Percentiles rank a stretch among this genome's conserved stretches.
Evolutionary conservation across 2,329 filamentous ascomycete species (phyloP).

Genomic region (Gnomoniopsis sp.): DNA sequence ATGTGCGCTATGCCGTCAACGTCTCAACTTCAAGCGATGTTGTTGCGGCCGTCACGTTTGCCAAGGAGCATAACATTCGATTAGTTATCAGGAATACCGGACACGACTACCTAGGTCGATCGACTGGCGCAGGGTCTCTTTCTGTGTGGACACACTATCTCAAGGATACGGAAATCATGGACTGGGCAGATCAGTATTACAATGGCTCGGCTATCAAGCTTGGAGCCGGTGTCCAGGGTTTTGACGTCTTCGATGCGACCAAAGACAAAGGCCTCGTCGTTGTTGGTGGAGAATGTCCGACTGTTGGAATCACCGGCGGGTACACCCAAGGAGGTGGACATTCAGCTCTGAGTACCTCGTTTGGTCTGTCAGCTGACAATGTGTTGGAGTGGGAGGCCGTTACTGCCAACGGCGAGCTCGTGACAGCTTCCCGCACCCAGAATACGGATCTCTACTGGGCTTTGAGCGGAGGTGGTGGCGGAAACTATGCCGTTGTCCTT

Average conservation of each 20-base stretch:
- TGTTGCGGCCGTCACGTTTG: not conserved
- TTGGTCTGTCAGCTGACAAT: slow-evolving; percentile 47
- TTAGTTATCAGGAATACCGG: slow-evolving; percentile 42
- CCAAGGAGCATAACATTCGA: slow-evolving; percentile 30
- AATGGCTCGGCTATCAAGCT: slow-evolving; percentile 50
- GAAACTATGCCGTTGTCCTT: slow-evolving; percentile 32
- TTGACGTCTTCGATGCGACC: slow-evolving; percentile 48
- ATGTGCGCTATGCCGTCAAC: slow-evolving; percentile 6
- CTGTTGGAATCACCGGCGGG: slow-evolving; percentile 47
- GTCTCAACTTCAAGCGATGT: not conserved
- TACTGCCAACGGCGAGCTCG: slow-evolving; percentile 37
- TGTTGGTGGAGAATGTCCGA: slow-evolving; percentile 24
- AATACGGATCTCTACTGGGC: slow-evolving; percentile 49
- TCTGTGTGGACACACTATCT: slow-evolving; percentile 34
- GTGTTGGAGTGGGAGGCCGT: slow-evolving; percentile 46
- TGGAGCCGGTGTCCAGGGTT: slow-evolving; percentile 51
- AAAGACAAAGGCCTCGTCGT: slow-evolving; percentile 36
- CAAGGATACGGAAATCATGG: not conserved
- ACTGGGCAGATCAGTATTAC: slow-evolving; percentile 25
- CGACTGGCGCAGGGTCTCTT: slow-evolving; percentile 42
- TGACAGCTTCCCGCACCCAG: slow-evolving; percentile 35
- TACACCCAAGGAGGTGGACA: slow-evolving; percentile 52
- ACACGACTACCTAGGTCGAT: slow-evolving; percentile 42
- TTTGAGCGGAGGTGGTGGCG: slow-evolving; percentile 40
- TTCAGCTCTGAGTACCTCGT: slow-evolving; percentile 45